These are phyloP conservation scores for Amoebophrya sp. DNA, from an alignment of 169 alveolate species.

Conservation along the genomic window DNA sequence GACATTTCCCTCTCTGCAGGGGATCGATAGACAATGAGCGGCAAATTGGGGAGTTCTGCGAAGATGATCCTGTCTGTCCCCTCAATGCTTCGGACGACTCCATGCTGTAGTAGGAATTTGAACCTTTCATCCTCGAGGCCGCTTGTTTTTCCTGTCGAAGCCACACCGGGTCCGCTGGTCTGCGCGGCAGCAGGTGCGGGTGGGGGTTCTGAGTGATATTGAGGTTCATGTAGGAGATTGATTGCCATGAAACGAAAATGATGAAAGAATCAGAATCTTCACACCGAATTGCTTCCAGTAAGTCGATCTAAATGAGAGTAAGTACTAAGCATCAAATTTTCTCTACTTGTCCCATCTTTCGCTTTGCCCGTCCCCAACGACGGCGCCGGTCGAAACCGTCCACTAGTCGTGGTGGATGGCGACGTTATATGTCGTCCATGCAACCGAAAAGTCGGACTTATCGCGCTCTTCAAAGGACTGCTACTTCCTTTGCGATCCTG, in stretches of 20 bases:
- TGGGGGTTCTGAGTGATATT: too few species aligned
- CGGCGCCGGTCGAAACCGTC: neutral
- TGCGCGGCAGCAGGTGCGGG: too few species aligned
- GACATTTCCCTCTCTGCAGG: neutral
- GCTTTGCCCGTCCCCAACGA: neutral
- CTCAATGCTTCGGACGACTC: neutral
- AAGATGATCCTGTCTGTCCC: neutral
- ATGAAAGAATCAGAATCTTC: too few species aligned
- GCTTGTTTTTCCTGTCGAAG: too few species aligned
- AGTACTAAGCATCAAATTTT: neutral
- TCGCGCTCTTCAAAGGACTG: constrained; percentile 17
- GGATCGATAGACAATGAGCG: neutral
- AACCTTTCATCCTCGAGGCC: neutral
- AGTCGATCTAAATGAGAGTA: neutral
- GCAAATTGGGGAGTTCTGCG: neutral
- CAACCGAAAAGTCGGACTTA: neutral
- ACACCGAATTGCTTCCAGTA: too few species aligned
- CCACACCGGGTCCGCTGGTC: too few species aligned
- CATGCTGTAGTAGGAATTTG: neutral
- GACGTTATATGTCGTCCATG: neutral
- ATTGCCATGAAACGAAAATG: too few species aligned
- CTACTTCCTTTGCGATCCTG: neutral
- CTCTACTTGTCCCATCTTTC: neutral
- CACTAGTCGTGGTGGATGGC: too few species aligned
- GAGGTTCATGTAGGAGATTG: too few species aligned